Evolutionary conservation across 2,329 filamentous ascomycete genomes (phyloP).

Genomic region (Diaporthe ampelina): DNA sequence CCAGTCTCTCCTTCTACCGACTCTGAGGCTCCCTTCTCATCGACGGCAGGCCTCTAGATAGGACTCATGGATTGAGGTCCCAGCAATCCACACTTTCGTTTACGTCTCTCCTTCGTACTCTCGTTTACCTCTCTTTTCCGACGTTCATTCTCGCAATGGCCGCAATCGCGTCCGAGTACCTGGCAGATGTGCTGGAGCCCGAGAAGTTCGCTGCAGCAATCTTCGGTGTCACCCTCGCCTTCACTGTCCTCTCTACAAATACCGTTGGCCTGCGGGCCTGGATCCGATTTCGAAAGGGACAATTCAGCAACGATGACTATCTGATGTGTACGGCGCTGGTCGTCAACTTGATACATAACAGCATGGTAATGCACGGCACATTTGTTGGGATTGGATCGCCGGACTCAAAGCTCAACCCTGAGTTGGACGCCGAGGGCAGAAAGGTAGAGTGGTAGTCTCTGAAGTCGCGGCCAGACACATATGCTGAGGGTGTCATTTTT

Average conservation of each 20-base stretch:
- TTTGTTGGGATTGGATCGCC: slow-evolving; percentile 41
- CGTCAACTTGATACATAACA: slow-evolving; percentile 41
- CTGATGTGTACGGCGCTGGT: slow-evolving; percentile 41
- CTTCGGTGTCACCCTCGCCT: slow-evolving; percentile 40
- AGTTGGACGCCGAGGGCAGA: slow-evolving; percentile 37
- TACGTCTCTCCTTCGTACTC: slow-evolving; percentile 3
- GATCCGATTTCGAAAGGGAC: slow-evolving; percentile 30
- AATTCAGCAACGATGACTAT: slow-evolving; percentile 38
- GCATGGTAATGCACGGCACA: slow-evolving; percentile 40
- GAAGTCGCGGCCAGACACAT: not conserved
- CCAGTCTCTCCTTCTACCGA: slow-evolving; percentile 16
- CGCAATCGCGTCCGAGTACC: slow-evolving; percentile 39
- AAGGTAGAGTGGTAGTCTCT: slow-evolving; percentile 15
- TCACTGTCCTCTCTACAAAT: slow-evolving; percentile 39
- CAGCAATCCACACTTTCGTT: slow-evolving; percentile 19
- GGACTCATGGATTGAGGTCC: slow-evolving; percentile 15
- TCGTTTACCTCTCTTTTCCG: not conserved
- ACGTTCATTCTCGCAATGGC: slow-evolving; percentile 33
- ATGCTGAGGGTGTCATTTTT: not conserved
- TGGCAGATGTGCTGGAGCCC: slow-evolving; percentile 39
- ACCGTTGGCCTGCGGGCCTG: slow-evolving; percentile 35
- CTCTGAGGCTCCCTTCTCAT: not conserved
- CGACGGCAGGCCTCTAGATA: slow-evolving; percentile 28
- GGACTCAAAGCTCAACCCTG: slow-evolving; percentile 37
- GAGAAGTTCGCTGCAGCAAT: slow-evolving; percentile 40